phyloP scores from a whole-genome alignment of 1,139 yeast species.

The Scheffersomyces illinoinensis region DNA sequence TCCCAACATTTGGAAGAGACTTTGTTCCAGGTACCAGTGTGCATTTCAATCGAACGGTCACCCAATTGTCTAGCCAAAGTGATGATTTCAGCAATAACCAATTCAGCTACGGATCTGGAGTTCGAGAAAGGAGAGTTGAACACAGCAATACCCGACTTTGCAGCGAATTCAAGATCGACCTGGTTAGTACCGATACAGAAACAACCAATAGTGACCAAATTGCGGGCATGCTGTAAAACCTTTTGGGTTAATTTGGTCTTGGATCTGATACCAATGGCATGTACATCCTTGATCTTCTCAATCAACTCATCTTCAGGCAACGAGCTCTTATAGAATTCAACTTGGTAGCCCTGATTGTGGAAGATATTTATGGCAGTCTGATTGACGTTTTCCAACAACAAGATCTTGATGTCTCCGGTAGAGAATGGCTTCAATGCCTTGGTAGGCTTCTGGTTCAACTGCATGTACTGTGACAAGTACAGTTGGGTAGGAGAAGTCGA shows the following conservation, averaged over 20 bases:
- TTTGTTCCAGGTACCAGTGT: slow-evolving; percentile 98
- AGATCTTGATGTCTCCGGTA: slow-evolving; percentile 88
- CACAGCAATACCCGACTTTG: slow-evolving; percentile 90
- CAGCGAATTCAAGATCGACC: slow-evolving; percentile 91
- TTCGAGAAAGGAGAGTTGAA: slow-evolving; percentile 99
- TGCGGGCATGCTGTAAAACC: slow-evolving; percentile 80
- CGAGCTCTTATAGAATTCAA: slow-evolving; percentile 88
- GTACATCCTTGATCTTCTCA: slow-evolving; percentile 90
- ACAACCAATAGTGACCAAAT: slow-evolving; percentile 91
- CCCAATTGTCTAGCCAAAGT: slow-evolving; percentile 95
- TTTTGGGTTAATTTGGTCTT: slow-evolving; percentile 86
- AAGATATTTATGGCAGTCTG: slow-evolving; percentile 87
- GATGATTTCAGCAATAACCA: slow-evolving; percentile 93
- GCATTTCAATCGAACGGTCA: slow-evolving; percentile 94
- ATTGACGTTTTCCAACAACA: slow-evolving; percentile 90
- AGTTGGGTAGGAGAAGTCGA: slow-evolving; percentile 72
- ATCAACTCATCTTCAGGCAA: slow-evolving; percentile 91
- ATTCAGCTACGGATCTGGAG: slow-evolving; percentile 97
- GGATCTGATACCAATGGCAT: slow-evolving; percentile 97
- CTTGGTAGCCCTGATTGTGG: slow-evolving; percentile 91
- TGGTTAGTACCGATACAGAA: slow-evolving; percentile 99
- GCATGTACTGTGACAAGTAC: slow-evolving; percentile 45
- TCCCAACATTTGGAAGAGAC: slow-evolving; percentile 97
- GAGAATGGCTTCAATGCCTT: slow-evolving; percentile 86
- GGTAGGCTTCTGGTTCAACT: slow-evolving; percentile 47